Conservation (phyloP, 805 yeast genomes). For the Zygotorulaspora sp. region DNA sequence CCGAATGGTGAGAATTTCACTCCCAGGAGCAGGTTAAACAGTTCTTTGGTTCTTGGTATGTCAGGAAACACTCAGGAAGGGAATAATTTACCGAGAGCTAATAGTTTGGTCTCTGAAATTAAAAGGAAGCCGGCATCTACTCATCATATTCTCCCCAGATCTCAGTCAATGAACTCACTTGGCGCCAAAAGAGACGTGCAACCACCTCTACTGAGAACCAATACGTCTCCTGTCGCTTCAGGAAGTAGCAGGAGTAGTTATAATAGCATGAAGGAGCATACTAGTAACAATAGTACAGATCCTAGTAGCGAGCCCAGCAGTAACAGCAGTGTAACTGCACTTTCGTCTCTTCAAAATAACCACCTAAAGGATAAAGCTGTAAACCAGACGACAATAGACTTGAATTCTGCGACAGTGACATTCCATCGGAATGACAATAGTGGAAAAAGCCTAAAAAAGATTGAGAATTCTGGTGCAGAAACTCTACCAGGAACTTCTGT, state of each 20-base stretch:
- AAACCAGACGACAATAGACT: no score
- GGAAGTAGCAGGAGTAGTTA: slow-evolving; percentile 13
- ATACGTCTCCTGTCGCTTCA: slow-evolving; percentile 6
- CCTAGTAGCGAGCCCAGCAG: slow-evolving; percentile 11
- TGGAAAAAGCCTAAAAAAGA: background rate
- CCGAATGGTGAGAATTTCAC: slow-evolving; percentile 35
- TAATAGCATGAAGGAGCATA: slow-evolving; percentile 15
- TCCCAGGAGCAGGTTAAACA: slow-evolving; percentile 20
- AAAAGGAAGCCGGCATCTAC: slow-evolving; percentile 3
- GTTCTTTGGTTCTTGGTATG: slow-evolving; percentile 2
- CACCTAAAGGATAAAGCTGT: background rate
- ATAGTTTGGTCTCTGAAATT: slow-evolving; percentile 10
- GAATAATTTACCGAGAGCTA: slow-evolving; percentile 10
- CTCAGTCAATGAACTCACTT: slow-evolving; percentile 12
- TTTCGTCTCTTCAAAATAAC: background rate
- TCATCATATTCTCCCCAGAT: slow-evolving; percentile 5
- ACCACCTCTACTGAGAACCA: background rate
- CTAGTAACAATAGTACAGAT: slow-evolving; percentile 9
- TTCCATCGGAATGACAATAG: background rate
- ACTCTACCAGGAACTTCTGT: background rate
- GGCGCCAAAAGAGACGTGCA: background rate
- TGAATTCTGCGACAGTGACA: background rate
- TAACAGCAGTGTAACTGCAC: slow-evolving; percentile 7
- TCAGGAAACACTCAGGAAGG: background rate
- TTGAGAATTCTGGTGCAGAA: background rate